Conservation (phyloP, 2,329 filamentous ascomycete species). For the Talaromyces pinophilus region DNA sequence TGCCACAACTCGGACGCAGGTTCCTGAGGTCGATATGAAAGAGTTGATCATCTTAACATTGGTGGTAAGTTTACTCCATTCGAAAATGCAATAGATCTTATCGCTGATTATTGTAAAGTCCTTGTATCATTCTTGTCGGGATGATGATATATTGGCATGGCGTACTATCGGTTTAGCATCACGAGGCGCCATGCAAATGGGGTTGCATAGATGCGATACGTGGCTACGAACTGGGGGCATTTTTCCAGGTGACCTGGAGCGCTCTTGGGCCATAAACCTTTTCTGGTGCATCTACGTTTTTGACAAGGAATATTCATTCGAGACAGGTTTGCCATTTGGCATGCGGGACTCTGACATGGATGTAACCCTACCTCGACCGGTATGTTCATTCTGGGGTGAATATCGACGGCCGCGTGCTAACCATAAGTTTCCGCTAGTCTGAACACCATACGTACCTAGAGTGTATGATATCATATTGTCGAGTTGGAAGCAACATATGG, state of each 20-base stretch:
- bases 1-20: slow-evolving; percentile 34
- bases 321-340: slow-evolving; percentile 71
- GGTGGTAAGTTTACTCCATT: slow-evolving; percentile 13
- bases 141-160: slow-evolving; percentile 66
- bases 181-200: slow-evolving; percentile 20
- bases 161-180: slow-evolving; percentile 83
- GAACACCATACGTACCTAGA: slow-evolving; percentile 64
- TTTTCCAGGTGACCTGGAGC: slow-evolving; percentile 41
- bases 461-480: slow-evolving; percentile 81
- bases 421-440: not conserved
- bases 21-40: slow-evolving; percentile 43
- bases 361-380: slow-evolving; percentile 72
- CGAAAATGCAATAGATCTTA: slow-evolving; percentile 11
- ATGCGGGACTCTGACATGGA: slow-evolving; percentile 84
- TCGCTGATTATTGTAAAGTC: slow-evolving; percentile 28
- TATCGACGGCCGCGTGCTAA: not conserved
- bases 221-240: slow-evolving; percentile 57
- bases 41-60: slow-evolving; percentile 34
- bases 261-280: slow-evolving; percentile 60
- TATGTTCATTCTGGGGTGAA: slow-evolving; percentile 41
- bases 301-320: slow-evolving; percentile 84
- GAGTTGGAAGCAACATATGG: slow-evolving; percentile 83
- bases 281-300: slow-evolving; percentile 88
- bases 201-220: slow-evolving; percentile 73
- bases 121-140: slow-evolving; percentile 46